Evolutionary conservation across 1,284 basidiomycete species (phyloP).

Genomic region (Hymenochaete sp.): DNA sequence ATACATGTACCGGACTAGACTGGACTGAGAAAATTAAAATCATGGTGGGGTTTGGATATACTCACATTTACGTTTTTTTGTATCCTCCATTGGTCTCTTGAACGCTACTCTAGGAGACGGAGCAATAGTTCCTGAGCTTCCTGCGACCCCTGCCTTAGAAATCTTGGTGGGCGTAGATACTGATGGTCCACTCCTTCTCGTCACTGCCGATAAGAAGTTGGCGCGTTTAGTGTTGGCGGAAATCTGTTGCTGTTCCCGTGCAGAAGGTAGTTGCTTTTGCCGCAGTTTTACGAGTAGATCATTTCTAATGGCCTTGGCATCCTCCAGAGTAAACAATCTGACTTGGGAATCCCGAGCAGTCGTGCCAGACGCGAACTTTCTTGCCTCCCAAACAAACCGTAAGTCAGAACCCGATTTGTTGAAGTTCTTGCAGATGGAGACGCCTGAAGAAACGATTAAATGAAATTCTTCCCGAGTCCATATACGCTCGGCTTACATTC

Average conservation of each 20-base stretch:
- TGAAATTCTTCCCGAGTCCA: neutral
- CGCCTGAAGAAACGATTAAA: conserved; percentile 34
- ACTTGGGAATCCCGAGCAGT: conserved; percentile 24
- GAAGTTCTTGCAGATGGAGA: conserved; percentile 57
- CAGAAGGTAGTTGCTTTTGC: conserved; percentile 35
- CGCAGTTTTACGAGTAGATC: conserved; percentile 43
- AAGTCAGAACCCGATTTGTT: conserved; percentile 47
- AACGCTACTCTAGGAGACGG: conserved; percentile 40
- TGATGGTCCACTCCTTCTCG: conserved; percentile 21
- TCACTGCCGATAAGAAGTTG: conserved; percentile 18
- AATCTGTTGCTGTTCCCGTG: conserved; percentile 28
- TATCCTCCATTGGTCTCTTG: conserved; percentile 35
- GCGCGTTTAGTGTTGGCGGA: conserved; percentile 18
- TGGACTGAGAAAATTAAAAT: conserved; percentile 4
- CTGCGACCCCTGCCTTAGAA: conserved; percentile 20
- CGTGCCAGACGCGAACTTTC: conserved; percentile 33
- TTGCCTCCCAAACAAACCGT: conserved; percentile 65
- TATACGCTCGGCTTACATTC: conserved; percentile 19
- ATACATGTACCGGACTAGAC: conserved; percentile 84
- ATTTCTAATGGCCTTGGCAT: conserved; percentile 44
- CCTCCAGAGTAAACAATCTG: conserved; percentile 43
- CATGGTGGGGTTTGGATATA: conserved; percentile 8
- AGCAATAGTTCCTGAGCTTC: conserved; percentile 20
- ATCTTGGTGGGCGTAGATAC: conserved; percentile 12
- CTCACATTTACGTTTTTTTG: conserved; percentile 49